Evolutionary conservation across 2,329 filamentous ascomycete species (phyloP), one percentile per base, ranked within the genome.

Genomic region (Fusarium pseudograminearum): DNA sequence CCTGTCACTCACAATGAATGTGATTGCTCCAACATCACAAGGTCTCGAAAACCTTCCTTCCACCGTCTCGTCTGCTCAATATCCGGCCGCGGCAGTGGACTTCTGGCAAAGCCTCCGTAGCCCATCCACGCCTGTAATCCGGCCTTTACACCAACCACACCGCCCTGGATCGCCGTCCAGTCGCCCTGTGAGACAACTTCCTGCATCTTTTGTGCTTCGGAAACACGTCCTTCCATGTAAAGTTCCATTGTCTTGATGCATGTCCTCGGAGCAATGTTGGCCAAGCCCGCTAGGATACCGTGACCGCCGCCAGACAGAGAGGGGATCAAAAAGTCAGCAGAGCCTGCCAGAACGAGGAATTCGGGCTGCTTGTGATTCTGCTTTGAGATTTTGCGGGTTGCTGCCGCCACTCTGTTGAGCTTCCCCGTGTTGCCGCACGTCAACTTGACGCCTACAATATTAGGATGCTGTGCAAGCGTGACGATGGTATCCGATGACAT

Each of bases 371-470:
- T 58, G 22, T 60, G 38, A 44, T 63, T 65, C 41, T 57, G 57
- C 31, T 34, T 51, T 24, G 72, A 69, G n/a, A 69, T 63, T 58
- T 80, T 86, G 28, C 85, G 85, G 22, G 87, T 86, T 14, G 86
- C 86, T 28, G 89, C 86, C 44, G 79, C 89, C 67, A 87, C 86
- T 76, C 82, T 89, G 58, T 89, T 91, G 69, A 91, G 81, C 77
- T 91, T 91, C 66, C 89, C 89, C 28, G 89, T 91, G 77, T 91
- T 91, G 57, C 89, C 90, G 75, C 89, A 91, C 3, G 90, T 91
- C 60, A 91, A 81, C 79, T 92, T 91, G 76, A 88, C 89, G 62
- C 90, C 90, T 50, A 88, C 87, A 67, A 92, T 91, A 74, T 91
- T 91, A 47, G 86, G 84, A 73, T 91, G 89, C 47, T 84, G 80